Base-by-base conservation (phyloP, 305 asterid genomes). In the Rubia occidens region DNA sequence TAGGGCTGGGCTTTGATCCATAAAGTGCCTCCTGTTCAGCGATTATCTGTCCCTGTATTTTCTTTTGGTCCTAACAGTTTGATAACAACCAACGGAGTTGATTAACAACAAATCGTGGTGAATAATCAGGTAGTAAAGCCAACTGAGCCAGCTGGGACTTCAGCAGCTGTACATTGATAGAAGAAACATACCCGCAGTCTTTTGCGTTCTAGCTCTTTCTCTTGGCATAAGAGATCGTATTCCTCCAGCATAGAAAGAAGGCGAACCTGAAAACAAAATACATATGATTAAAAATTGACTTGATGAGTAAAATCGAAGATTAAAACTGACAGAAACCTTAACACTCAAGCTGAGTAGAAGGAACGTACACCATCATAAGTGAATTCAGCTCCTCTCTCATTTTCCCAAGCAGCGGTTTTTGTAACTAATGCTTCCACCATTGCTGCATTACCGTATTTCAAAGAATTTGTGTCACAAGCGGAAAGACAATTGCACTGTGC, bases 1-100 rank as follows among this genome's bases (percentile, higher is more conserved):
- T 84, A 20, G 97, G 99, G 71, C 99, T 94, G 45, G 99, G 97
- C 80, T 91, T 94, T 60, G 97, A 91, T 63, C 99, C 99, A 76
- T 89, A 91, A 76, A 89, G 89, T 67, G 95, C 91, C 82, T 94
- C 97, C 78, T 94, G 96, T 83, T 94, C 99, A 5, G 97, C 82
- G 66, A 80, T 90, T 68, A 94, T 74, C 75, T 93, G 98, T 39
- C 95, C 98, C 82, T 90, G 95, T 75, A 93, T 94, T 82, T 94
- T 94, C 88, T 94, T 94, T 79, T 94, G 96, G 74, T 94, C 97
- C 99, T 94, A 87, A 74, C 29, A 18, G 49, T 64, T 51, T n/a
- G 24, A 51, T 14, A 54, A 66, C 29, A 56, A 15, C 42, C 54
- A 29, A 37, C 21, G 20, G 26, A 62, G 13, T 8, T 42, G 37